Base-by-base conservation (phyloP, 2,329 filamentous ascomycete species). In the Ceratocystis alfenasii region DNA sequence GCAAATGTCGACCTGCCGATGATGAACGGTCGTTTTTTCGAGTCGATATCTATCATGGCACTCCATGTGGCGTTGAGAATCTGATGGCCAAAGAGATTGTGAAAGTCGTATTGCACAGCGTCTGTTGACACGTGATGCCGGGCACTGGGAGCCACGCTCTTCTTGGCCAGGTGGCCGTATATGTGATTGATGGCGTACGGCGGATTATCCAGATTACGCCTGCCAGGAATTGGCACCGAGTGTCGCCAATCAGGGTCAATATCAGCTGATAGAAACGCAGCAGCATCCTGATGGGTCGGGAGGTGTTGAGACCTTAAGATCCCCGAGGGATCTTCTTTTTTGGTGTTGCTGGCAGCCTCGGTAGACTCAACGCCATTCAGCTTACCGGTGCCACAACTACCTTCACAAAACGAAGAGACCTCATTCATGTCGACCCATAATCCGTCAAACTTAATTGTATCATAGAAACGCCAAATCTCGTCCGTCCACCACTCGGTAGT, bases 141-240 rank as follows among this genome's bases (percentile, higher is more conserved):
- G 0, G 89, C 87, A 69, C 73, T 74, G 50, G 74, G 75, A 57
- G 75, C 68, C 1, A 86, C 84, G 17, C 83, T 79, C 71, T 89
- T 87, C 71, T 89, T 87, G 36, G 72, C 70, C 65, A 74, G 73
- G 66, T 69, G 72, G 17, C 87, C 88, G 55, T 88, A 81, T 50
- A 85, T 82, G 72, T 92, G 83, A 73, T 91, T 85, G 72, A 93
- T 87, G 5, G 84, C 82, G 71, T 93, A 94, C 1, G 89, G 87
- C 25, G 89, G 89, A 70, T 86, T 80, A 71, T 90, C 84, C 66
- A 93, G 75, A 70, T 91, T 81, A 22, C 89, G 81, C 12, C 78
- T 77, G 1, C 85, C 87, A 0, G 82, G 78, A 0, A 84, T 87
- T 1, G 85, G 83, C 0, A 78, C 85, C 0, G 82, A 84, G 3